phyloP scores from a whole-genome alignment of 2,329 filamentous ascomycete genomes.

The Aspergillus sp. region DNA sequence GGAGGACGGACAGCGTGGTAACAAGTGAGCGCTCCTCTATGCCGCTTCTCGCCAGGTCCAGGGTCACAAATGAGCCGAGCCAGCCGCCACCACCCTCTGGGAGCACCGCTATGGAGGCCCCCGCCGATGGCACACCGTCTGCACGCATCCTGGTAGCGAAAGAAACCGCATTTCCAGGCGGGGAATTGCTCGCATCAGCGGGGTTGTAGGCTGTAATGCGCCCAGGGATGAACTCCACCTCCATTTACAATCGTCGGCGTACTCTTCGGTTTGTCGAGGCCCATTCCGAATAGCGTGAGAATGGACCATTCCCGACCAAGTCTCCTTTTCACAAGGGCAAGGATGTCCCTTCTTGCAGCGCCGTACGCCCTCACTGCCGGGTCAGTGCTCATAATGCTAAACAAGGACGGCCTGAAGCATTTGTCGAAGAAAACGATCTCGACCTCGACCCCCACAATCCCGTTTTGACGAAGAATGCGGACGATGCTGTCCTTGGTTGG shows the following conservation, averaged over 20 bases:
- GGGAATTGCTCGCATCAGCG: too few relatives aligned
- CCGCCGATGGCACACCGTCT: background rate
- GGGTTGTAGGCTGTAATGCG: background rate
- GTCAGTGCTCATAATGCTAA: background rate
- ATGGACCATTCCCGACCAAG: background rate
- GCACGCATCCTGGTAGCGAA: background rate
- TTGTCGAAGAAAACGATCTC: conserved; percentile 1
- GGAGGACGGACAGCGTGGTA: background rate
- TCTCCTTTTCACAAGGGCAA: background rate
- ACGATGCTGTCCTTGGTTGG: background rate
- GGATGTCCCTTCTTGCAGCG: background rate
- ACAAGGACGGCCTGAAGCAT: background rate
- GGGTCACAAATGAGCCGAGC: conserved; percentile 3
- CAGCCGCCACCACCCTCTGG: background rate
- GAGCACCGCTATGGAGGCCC: conserved; percentile 2
- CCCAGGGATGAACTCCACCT: background rate
- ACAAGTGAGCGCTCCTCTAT: background rate
- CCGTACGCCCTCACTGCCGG: background rate
- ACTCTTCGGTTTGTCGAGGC: background rate
- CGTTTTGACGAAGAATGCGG: background rate
- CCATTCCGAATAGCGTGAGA: background rate
- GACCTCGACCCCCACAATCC: background rate
- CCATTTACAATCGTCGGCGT: background rate
- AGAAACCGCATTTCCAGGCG: background rate
- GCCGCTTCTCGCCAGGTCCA: background rate